phyloP scores from a whole-genome alignment of 176 grass and related monocot species.

The Cymbopogon citratus region DNA sequence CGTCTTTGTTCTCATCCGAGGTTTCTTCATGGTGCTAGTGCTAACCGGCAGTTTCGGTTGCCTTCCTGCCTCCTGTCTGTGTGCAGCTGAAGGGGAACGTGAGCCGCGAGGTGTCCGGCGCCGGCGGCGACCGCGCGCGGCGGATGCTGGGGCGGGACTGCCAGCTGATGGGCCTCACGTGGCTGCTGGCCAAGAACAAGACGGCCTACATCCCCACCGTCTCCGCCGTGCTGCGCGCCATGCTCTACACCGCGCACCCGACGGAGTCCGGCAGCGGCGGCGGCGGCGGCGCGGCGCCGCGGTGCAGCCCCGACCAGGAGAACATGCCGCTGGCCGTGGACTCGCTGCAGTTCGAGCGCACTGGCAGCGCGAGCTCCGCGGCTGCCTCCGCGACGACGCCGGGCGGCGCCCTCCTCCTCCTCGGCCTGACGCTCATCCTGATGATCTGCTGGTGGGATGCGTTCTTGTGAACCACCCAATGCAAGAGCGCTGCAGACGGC shows the following conservation, averaged over 20 bases:
- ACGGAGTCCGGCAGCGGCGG: slow-evolving; percentile 21
- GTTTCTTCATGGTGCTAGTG: neutral
- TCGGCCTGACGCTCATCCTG: slow-evolving; percentile 25
- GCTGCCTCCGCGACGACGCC: neutral
- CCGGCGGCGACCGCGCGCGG: slow-evolving; percentile 48
- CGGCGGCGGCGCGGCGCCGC: neutral
- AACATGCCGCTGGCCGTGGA: slow-evolving; percentile 99
- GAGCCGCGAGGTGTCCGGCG: slow-evolving; percentile 31
- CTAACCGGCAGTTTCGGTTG: neutral
- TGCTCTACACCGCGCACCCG: slow-evolving; percentile 70
- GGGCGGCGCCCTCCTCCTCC: neutral
- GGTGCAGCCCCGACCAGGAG: slow-evolving; percentile 87
- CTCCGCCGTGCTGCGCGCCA: slow-evolving; percentile 88
- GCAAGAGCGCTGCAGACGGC: neutral
- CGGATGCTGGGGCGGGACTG: slow-evolving; percentile 92
- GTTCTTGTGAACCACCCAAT: slow-evolving; percentile 3
- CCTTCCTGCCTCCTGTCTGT: neutral
- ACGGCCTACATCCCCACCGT: slow-evolving; percentile 92
- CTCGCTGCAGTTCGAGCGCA: slow-evolving; percentile 81
- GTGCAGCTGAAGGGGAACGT: slow-evolving; percentile 58
- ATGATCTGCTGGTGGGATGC: neutral
- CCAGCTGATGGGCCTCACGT: slow-evolving; percentile 99
- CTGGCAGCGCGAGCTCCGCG: slow-evolving; percentile 22
- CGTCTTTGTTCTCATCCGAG: neutral
- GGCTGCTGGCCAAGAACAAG: slow-evolving; percentile 93